Conservation (phyloP, 108 stramenopile genomes). For the Hondaea fermentalgiana region DNA sequence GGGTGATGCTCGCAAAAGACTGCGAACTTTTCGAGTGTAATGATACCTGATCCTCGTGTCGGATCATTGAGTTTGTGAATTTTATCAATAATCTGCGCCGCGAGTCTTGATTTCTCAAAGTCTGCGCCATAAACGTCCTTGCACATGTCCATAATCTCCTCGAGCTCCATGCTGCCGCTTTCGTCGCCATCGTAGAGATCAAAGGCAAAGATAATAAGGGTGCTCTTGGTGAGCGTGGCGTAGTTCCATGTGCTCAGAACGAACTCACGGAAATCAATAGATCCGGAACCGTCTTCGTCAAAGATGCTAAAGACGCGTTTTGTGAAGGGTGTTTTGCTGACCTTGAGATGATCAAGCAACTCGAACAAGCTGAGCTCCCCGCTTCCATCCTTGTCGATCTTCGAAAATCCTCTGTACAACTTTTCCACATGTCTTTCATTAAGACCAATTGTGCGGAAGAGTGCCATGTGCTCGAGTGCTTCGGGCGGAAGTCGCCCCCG, state of each 20-base stretch:
- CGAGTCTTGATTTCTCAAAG: slow-evolving; percentile 26
- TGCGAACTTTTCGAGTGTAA: slow-evolving; percentile 33
- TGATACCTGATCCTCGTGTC: background rate
- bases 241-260: slow-evolving; percentile 52
- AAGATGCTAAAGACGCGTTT: background rate
- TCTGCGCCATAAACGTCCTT: slow-evolving; percentile 45
- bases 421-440: background rate
- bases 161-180: slow-evolving; percentile 36
- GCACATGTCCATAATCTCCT: slow-evolving; percentile 38
- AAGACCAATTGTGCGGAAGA: background rate
- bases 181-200: slow-evolving; percentile 48
- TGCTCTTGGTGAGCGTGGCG: slow-evolving; percentile 40
- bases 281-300: slow-evolving; percentile 35
- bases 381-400: background rate
- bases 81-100: slow-evolving; percentile 29
- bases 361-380: background rate
- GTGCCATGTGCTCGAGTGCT: background rate
- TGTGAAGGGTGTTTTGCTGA: background rate
- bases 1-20: slow-evolving; percentile 46
- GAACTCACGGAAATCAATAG: slow-evolving; percentile 51
- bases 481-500: background rate
- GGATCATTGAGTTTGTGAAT: slow-evolving; percentile 9
- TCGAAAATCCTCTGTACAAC: background rate
- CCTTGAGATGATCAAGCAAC: slow-evolving; percentile 6
- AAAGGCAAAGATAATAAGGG: slow-evolving; percentile 49